A percentile compares a stretch with the other conserved stretches of the same genome.
These are phyloP conservation scores for Mentha longifolia DNA, from an alignment of 257 asterid genomes.

Conservation along the genomic window DNA sequence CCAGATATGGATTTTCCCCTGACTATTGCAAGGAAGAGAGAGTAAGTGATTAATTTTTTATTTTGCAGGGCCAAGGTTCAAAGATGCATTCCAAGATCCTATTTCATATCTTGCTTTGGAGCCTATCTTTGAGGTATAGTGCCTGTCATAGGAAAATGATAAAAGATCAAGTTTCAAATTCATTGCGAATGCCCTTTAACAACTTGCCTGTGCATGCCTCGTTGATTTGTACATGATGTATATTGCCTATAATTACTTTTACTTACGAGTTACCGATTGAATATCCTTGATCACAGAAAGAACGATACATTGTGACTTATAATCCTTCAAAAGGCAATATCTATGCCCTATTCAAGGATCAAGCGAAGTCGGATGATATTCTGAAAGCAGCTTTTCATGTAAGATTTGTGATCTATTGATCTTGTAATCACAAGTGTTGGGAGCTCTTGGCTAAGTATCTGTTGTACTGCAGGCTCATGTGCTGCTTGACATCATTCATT, in stretches of 20 bases:
- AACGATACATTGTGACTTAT: constrained; percentile 76
- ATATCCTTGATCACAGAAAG: constrained; percentile 63
- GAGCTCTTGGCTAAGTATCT: constrained; percentile 37
- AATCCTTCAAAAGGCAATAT: constrained; percentile 84
- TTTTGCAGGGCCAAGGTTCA: constrained; percentile 86
- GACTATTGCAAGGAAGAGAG: constrained; percentile 16
- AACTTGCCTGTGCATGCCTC: constrained; percentile 27
- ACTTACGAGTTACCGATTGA: constrained; percentile 22
- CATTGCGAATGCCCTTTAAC: constrained; percentile 8
- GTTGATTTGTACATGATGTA: constrained; percentile 15
- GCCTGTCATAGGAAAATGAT: constrained; percentile 22
- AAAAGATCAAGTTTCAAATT: constrained; percentile 17
- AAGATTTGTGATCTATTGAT: constrained; percentile 42
- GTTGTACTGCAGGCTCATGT: constrained; percentile 79
- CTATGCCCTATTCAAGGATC: constrained; percentile 89
- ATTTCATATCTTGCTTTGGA: constrained; percentile 76
- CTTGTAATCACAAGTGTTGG: constrained; percentile 21
- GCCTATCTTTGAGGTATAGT: constrained; percentile 88
- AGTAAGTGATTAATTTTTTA: constrained; percentile 17
- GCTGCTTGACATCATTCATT: constrained; percentile 75
- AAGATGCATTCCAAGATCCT: constrained; percentile 96
- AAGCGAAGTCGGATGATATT: constrained; percentile 96
- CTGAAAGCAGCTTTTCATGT: constrained; percentile 97
- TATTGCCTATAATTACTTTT: constrained; percentile 14
- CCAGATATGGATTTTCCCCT: constrained; percentile 4